Evolutionary conservation across 1,139 yeast species (phyloP), one percentile per base, ranked within the genome.

Genomic region (Candida sp.): DNA sequence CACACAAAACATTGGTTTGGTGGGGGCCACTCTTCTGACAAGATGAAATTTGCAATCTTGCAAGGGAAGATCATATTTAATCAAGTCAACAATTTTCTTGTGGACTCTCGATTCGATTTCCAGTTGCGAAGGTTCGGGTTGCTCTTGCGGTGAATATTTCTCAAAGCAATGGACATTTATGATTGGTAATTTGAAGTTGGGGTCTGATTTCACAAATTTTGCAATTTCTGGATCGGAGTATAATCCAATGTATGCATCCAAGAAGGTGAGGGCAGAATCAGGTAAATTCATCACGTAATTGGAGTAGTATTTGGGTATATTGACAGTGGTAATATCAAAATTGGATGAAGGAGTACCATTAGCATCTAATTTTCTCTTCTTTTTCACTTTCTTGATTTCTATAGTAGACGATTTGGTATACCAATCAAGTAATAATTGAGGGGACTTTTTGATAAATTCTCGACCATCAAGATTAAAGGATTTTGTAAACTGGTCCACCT

Each of bases 281-380:
- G 99, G 99, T 44, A 95, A 73, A 60, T 95, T 95, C 99, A 95
- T 93, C 8, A 90, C 96, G 57, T 81, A 95, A 58, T 91, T 90
- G 36, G 79, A 66, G 50, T 81, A 75, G 52, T 70, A 77, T 29
- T 64, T 65, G 1, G 98, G 98, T 4, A 90, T 70, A 7, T 55
- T 55, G 2, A 64, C 57, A 8, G 50, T 53, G 22, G 68, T 59
- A 2, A 61, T 60, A 37, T 67, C 65, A 21, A 55, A 54, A 38
- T 66, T 62, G 41, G 61, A 68, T 12, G 50, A 48, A 12, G 57
- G 41, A 38, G 49, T 51, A 35, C 53, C 55, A 32, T 53, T 56
- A 37, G 52, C 52, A 43, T 64, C 61, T 11, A 60, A 47, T 45
- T 65, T 68, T 40, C 78, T 61, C 36, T 70, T 61, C 47, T 70